phyloP scores from a whole-genome alignment of 371 early-diverging fungal genomes.

The Mortierella polycephala region DNA sequence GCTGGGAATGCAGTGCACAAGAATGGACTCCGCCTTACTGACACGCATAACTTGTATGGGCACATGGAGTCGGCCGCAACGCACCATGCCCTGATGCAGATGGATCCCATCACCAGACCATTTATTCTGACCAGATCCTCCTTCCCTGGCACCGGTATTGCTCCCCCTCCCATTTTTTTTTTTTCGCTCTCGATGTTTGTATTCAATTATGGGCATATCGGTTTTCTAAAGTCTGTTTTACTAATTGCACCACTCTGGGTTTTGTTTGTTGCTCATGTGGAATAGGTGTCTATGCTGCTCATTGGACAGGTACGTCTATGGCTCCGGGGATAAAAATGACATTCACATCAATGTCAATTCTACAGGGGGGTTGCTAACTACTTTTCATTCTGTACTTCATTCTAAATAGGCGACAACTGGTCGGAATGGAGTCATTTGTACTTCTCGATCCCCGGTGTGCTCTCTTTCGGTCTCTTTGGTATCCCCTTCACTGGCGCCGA shows the following conservation, averaged over 20 bases:
- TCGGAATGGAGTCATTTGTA: constrained; percentile 65
- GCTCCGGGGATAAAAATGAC: not conserved
- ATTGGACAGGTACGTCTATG: constrained; percentile 39
- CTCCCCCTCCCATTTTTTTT: constrained; percentile 48
- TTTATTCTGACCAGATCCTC: constrained; percentile 69
- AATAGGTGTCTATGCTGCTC: constrained; percentile 36
- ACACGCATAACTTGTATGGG: constrained; percentile 66
- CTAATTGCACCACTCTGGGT: not conserved
- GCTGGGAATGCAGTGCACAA: constrained; percentile 59
- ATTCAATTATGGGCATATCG: not conserved
- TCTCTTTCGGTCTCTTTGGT: constrained; percentile 74
- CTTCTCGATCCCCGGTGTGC: constrained; percentile 64
- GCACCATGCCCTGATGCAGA: constrained; percentile 39
- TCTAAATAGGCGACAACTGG: constrained; percentile 69
- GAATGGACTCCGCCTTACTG: constrained; percentile 60
- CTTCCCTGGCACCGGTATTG: constrained; percentile 68
- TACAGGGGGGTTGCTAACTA: too few relatives aligned
- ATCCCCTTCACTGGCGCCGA: constrained; percentile 77
- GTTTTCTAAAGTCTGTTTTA: not conserved
- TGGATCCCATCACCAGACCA: constrained; percentile 60
- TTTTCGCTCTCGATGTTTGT: too few relatives aligned
- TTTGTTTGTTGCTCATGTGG: not conserved
- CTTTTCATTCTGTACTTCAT: not conserved
- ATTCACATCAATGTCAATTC: too few relatives aligned
- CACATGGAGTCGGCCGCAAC: constrained; percentile 57